phyloP scores from a whole-genome alignment of 257 asterid genomes.

The Fraxinus cuspidata region DNA sequence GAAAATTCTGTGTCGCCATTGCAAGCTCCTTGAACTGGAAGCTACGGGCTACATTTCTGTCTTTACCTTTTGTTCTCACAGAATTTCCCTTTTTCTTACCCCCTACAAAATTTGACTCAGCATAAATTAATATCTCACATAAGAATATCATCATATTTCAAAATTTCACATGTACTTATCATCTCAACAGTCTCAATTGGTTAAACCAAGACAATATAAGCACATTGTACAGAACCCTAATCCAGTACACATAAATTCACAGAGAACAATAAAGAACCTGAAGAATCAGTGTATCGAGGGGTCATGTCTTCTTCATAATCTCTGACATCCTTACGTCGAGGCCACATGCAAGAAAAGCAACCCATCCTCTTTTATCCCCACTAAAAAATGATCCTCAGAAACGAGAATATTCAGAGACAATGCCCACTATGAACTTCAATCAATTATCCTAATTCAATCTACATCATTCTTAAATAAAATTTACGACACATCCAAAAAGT shows the following conservation, averaged over 20 bases:
- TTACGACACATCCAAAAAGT: conserved; percentile 7
- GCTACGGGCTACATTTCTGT: conserved; percentile 39
- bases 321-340: conserved; percentile 32
- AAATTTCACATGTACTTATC: not conserved
- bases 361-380: conserved; percentile 26
- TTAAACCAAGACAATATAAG: not conserved
- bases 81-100: conserved; percentile 25
- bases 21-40: conserved; percentile 52
- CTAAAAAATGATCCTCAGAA: conserved; percentile 9
- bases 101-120: conserved; percentile 14
- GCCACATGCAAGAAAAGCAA: conserved; percentile 59
- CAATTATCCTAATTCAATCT: conserved; percentile 25
- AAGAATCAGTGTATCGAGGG: conserved; percentile 35
- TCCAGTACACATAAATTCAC: not conserved
- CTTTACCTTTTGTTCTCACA: conserved; percentile 14
- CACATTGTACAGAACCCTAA: not conserved
- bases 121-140: conserved; percentile 1
- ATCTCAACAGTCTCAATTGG: conserved; percentile 32
- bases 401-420: conserved; percentile 26
- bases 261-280: conserved; percentile 38
- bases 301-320: conserved; percentile 42
- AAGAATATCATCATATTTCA: not conserved
- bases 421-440: conserved; percentile 7
- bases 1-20: conserved; percentile 46
- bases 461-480: conserved; percentile 20